Base-by-base conservation (phyloP, 495 filamentous ascomycete genomes). In the Annulohypoxylon bovei region DNA sequence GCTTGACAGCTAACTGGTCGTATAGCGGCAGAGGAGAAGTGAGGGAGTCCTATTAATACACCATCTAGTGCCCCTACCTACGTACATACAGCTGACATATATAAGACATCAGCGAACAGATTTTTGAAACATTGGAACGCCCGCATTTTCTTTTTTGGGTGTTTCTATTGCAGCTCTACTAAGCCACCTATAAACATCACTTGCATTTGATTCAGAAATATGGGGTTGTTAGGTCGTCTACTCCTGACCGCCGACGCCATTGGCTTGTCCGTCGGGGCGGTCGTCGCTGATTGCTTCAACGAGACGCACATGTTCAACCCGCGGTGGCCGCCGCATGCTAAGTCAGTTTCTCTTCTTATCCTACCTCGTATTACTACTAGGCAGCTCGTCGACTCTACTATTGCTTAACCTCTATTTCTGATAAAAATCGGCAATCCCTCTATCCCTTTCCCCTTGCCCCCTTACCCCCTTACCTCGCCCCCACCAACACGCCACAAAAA, bases 281-380 rank as follows among this genome's bases (percentile, higher is more conserved):
- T 75, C 35, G 18, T 80, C 2, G 83, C 82, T 27, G 86, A 88
- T 72, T 72, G 70, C 20, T 84, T 78, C 65, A 85, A 80, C 74
- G 63, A 81, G 62, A 85, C 85, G 1, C 86, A 88, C 73, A 79
- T 88, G 62, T 80, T 81, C 50, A 88, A 88, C 67, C 82, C 85
- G 12, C 77, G 79, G 52, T 88, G 86, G 85, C 77, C 81, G 7
- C 86, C 86, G 0, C 86, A 88, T 72, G 86, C 86, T 23, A 82
- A 82, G 81, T 81, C 11, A 37, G 75, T 71, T 25, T 46, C 6
- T 46, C n/a, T 55, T 57, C 12, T 11, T 22, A 3, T 37, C 18
- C 20, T 35, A 25, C 5, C 20, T 47, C 46, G 32, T 50, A 1
- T 35, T 35, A 37, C 14, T 40, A n/a, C 39, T 7, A 18, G 12